Evolutionary conservation across 805 yeast genomes (phyloP).

Genomic region (Phaffomyces opuntiae): DNA sequence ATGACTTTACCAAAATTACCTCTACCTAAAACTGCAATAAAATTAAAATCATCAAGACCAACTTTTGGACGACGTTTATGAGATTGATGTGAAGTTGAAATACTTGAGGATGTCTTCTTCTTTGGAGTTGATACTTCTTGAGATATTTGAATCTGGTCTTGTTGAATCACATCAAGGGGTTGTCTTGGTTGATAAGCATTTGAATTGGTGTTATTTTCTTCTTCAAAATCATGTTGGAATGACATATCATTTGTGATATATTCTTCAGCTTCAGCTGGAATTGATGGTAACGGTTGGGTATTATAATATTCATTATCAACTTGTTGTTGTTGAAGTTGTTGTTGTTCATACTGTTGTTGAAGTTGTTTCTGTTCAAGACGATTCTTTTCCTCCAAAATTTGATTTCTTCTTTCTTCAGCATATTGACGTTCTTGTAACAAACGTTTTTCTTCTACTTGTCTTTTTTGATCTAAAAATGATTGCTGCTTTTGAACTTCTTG

Average conservation of each 20-base stretch:
- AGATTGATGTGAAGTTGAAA: slow-evolving; percentile 13
- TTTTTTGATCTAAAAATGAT: slow-evolving; percentile 13
- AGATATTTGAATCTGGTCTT: slow-evolving; percentile 1
- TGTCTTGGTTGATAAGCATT: neutral
- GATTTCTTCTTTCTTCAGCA: slow-evolving; percentile 12
- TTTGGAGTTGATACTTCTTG: neutral
- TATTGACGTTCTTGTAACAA: slow-evolving; percentile 10
- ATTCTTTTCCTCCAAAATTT: slow-evolving; percentile 2
- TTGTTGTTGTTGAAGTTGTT: slow-evolving; percentile 13
- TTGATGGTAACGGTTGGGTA: slow-evolving; percentile 4
- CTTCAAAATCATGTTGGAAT: slow-evolving; percentile 11
- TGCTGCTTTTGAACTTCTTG: slow-evolving; percentile 2
- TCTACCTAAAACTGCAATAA: slow-evolving; percentile 91
- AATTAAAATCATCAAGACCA: slow-evolving; percentile 91
- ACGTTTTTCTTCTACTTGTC: slow-evolving; percentile 12
- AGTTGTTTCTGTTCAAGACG: no score
- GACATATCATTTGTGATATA: slow-evolving; percentile 12
- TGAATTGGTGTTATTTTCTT: slow-evolving; percentile 1
- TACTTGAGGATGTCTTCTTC: slow-evolving; percentile 6
- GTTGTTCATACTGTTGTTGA: no score
- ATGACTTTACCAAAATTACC: slow-evolving; percentile 99
- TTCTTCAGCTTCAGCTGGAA: slow-evolving; percentile 10
- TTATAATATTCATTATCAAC: slow-evolving; percentile 13
- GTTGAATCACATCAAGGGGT: slow-evolving; percentile 1
- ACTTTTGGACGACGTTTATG: slow-evolving; percentile 53